Evolutionary conservation across 2,329 filamentous ascomycete genomes (phyloP), one percentile per base, ranked within the genome.

Genomic region (Epichloe coenophiala): DNA sequence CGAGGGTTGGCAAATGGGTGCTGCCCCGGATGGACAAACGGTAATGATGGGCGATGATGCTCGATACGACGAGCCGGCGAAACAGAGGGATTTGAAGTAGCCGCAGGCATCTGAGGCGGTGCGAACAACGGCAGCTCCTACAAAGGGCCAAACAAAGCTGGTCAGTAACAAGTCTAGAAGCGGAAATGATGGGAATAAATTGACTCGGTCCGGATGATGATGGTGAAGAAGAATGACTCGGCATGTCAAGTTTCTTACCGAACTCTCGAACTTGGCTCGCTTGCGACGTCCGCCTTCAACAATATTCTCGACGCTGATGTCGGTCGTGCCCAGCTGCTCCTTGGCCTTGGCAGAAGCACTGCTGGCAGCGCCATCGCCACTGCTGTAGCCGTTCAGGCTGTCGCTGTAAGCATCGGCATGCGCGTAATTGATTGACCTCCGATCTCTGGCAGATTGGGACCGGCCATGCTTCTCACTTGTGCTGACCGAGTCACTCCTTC

Each of bases 241-340:
- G 27, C 27, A 31, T 31, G 27, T 31, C 27, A 31, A 31, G 8
- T 31, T 11, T 31, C 91, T 83, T 84, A 97, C 91, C 69, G 91
- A 96, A 73, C 91, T 97, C 68, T 97, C 91, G 71, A 85, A 85
- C 69, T 95, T 96, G 61, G 91, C 88, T 63, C 89, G 82, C 75
- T 97, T 96, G 64, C 93, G 84, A 68, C 93, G 84, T 58, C 91
- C 90, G 63, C 94, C 93, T 69, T 97, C 91, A 54, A 98, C 86
- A 67, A 98, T 97, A 65, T 98, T 98, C 60, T 96, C 90, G 59
- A 96, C 81, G 65, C 91, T 97, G 63, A 98, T 98, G 60, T 98
- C 93, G 15, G 93, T 95, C 65, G 88, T 96, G 46, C 88, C 89
- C 61, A 95, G 80, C 57, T 88, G 85, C 61, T 96, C 90, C 67